Conservation (phyloP, 805 yeast genomes). For the Suhomyces sp. region DNA sequence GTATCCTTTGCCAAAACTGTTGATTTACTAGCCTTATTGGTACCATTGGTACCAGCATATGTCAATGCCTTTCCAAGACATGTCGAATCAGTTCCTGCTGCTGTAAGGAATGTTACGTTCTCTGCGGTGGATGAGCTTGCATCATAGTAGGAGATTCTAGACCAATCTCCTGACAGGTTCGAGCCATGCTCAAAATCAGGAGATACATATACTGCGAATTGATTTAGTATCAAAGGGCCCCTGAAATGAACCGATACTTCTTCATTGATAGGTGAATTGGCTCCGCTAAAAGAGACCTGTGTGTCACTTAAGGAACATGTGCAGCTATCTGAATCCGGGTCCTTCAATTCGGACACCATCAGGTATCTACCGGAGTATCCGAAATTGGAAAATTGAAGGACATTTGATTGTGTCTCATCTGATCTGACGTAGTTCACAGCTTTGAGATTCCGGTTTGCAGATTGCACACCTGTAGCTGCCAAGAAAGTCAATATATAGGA, state of each 20-base stretch:
- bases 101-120: conserved; percentile 66
- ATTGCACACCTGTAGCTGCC: not conserved
- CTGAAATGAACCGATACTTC: conserved; percentile 76
- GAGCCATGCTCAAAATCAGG: conserved; percentile 35
- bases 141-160: conserved; percentile 58
- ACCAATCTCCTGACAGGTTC: conserved; percentile 48
- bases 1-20: conserved; percentile 49
- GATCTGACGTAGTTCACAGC: not conserved
- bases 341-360: conserved; percentile 43
- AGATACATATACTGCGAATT: conserved; percentile 61
- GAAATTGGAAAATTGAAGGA: conserved; percentile 49
- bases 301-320: conserved; percentile 40
- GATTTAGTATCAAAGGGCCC: conserved; percentile 63
- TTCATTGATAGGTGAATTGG: conserved; percentile 63
- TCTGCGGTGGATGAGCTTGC: conserved; percentile 46
- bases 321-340: conserved; percentile 44
- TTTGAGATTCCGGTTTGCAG: not conserved
- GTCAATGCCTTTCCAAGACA: conserved; percentile 70
- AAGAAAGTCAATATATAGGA: not conserved
- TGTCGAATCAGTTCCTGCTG: conserved; percentile 55
- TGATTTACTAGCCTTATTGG: conserved; percentile 41
- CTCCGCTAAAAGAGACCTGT: conserved; percentile 49
- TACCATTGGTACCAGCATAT: conserved; percentile 59
- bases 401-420: conserved; percentile 15
- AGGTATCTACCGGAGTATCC: conserved; percentile 55